Conservation (phyloP, 2,329 filamentous ascomycete species). For the Colletotrichum musicola region DNA sequence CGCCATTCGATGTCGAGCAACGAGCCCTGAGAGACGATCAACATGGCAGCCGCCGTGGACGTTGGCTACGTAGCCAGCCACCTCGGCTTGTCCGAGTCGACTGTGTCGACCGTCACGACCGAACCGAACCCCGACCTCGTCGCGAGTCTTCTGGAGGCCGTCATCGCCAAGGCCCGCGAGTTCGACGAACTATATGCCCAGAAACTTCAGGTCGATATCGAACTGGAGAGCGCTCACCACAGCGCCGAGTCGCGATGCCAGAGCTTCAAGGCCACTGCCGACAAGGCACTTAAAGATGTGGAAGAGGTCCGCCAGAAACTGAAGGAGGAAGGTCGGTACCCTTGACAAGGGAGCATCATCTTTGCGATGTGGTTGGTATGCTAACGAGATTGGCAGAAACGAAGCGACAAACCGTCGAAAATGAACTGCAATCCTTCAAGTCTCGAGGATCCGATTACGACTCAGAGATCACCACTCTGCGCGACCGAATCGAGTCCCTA, state of each 20-base stretch:
- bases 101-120: constrained; percentile 71
- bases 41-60: constrained; percentile 69
- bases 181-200: constrained; percentile 85
- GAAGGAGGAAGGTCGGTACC: constrained; percentile 79
- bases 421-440: constrained; percentile 83
- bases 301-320: constrained; percentile 85
- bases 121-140: constrained; percentile 85
- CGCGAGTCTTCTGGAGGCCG: constrained; percentile 77
- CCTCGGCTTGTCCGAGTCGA: constrained; percentile 75
- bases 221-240: constrained; percentile 90
- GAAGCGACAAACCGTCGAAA: constrained; percentile 79
- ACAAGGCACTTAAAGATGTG: constrained; percentile 86
- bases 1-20: constrained; percentile 30
- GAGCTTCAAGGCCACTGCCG: constrained; percentile 82
- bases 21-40: constrained; percentile 34
- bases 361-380: background rate
- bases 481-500: constrained; percentile 85
- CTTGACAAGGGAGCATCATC: background rate
- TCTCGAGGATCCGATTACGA: constrained; percentile 80
- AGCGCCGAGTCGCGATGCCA: constrained; percentile 86
- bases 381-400: constrained; percentile 70
- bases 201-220: constrained; percentile 90
- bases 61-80: constrained; percentile 80
- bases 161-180: constrained; percentile 84
- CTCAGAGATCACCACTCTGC: constrained; percentile 80